phyloP scores from a whole-genome alignment of 495 filamentous ascomycete genomes.

The Amorphotheca resinae region DNA sequence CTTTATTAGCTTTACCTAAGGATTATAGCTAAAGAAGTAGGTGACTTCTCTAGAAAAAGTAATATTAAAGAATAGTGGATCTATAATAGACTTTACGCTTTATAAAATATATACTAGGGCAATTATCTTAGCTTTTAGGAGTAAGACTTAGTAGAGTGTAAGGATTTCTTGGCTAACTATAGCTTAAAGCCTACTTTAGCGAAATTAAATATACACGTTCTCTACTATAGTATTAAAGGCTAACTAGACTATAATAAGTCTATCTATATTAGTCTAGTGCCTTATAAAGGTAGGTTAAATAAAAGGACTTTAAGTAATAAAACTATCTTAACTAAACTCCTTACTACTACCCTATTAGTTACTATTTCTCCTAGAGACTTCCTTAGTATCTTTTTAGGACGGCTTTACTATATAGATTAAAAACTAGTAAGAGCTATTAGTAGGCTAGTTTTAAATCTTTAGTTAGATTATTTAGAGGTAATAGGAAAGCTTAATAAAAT shows the following conservation, averaged over 20 bases:
- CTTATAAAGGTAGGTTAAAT: not conserved
- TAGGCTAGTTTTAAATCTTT: constrained; percentile 7
- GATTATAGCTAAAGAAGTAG: constrained; percentile 1
- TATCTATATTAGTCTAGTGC: constrained; percentile 3
- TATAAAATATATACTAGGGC: not conserved
- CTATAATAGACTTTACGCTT: constrained; percentile 2
- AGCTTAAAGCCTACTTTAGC: not conserved
- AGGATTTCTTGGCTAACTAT: constrained; percentile 2
- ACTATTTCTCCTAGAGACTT: constrained; percentile 5
- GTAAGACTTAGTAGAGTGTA: constrained; percentile 1
- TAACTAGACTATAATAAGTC: constrained; percentile 4
- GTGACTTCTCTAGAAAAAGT: constrained; percentile 6
- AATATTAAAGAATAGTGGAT: constrained; percentile 4
- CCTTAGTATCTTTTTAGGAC: constrained; percentile 5
- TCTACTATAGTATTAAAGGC: constrained; percentile 2
- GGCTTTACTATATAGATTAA: constrained; percentile 1
- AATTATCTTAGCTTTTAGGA: constrained; percentile 2
- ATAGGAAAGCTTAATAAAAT: constrained; percentile 10
- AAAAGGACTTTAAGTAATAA: constrained; percentile 1
- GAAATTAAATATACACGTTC: constrained; percentile 6
- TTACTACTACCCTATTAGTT: constrained; percentile 2
- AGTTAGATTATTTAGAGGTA: constrained; percentile 8
- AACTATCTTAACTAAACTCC: constrained; percentile 2
- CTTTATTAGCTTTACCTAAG: not conserved
- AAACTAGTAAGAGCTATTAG: constrained; percentile 7